A percentile compares a stretch with the other conserved stretches of the same genome.
phyloP scores from a whole-genome alignment of 208 protist species.

The Trypanosoma vivax region DNA sequence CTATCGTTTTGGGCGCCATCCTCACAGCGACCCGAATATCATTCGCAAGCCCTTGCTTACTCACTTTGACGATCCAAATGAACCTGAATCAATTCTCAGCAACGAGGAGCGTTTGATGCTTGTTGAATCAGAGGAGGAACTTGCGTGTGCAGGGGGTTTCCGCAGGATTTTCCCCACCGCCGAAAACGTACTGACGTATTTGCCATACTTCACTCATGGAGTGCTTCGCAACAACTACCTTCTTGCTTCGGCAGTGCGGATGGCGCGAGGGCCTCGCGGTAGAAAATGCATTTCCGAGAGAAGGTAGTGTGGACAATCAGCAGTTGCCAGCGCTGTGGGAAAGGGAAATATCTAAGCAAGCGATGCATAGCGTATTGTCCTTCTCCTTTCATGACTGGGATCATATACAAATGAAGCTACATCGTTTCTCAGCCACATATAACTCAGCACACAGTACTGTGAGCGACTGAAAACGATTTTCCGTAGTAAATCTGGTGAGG shows the following conservation, averaged over 20 bases:
- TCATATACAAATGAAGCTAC: too few species aligned
- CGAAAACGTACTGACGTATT: conserved; percentile 51
- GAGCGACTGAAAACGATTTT: too few species aligned
- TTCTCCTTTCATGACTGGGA: too few species aligned
- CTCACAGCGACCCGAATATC: conserved; percentile 30
- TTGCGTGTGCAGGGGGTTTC: conserved; percentile 74
- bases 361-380: too few species aligned
- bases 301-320: not conserved
- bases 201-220: conserved; percentile 72
- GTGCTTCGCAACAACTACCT: conserved; percentile 82
- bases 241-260: conserved; percentile 51
- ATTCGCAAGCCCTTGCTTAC: conserved; percentile 37
- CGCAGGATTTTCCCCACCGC: conserved; percentile 64
- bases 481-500: too few species aligned
- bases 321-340: too few species aligned
- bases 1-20: conserved; percentile 72
- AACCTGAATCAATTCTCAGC: conserved; percentile 65
- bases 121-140: conserved; percentile 77
- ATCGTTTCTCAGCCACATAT: too few species aligned
- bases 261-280: conserved; percentile 28
- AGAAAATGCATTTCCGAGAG: not conserved
- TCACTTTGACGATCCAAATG: conserved; percentile 49
- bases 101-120: conserved; percentile 56
- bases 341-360: too few species aligned
- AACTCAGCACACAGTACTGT: too few species aligned